These are phyloP conservation scores for Nasturtium officinale DNA, from an alignment of 345 rosid species.

Conservation along the genomic window DNA sequence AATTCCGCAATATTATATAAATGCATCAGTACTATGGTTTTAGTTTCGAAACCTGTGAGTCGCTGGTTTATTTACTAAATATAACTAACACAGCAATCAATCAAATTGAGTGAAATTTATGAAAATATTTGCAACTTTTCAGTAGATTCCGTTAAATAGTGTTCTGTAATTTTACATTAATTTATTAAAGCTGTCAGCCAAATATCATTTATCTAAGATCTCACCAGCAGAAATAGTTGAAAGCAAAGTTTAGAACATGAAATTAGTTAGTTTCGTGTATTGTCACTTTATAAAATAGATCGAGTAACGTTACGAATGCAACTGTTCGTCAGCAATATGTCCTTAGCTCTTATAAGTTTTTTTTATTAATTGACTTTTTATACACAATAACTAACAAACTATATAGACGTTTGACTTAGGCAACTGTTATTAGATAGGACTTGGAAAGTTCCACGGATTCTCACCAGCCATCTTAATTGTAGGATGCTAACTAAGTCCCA, in stretches of 20 bases:
- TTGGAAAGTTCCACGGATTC: slow-evolving; percentile 17
- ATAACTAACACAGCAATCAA: neutral
- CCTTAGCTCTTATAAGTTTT: slow-evolving; percentile 16
- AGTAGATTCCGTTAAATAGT: neutral
- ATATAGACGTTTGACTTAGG: slow-evolving; percentile 21
- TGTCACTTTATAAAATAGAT: slow-evolving; percentile 11
- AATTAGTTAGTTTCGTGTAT: slow-evolving; percentile 9
- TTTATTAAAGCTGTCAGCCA: neutral
- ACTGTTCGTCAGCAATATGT: slow-evolving; percentile 37
- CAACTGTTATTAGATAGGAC: slow-evolving; percentile 21
- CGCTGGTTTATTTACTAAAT: neutral
- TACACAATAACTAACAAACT: slow-evolving; percentile 2
- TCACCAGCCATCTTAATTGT: neutral
- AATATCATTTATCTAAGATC: slow-evolving; percentile 20
- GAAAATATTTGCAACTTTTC: slow-evolving; percentile 4
- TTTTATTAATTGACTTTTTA: slow-evolving; percentile 36
- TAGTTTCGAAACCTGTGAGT: neutral
- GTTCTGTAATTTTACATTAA: neutral
- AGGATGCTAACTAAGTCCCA: slow-evolving; percentile 12
- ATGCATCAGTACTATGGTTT: slow-evolving; percentile 3
- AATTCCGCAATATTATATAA: neutral
- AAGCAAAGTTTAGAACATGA: slow-evolving; percentile 36
- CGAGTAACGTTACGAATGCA: slow-evolving; percentile 24
- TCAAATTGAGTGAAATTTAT: slow-evolving; percentile 1
- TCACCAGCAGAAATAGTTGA: slow-evolving; percentile 31